Base-by-base conservation (phyloP, 345 rosid species). In the Excoecaria cochinchinensis region DNA sequence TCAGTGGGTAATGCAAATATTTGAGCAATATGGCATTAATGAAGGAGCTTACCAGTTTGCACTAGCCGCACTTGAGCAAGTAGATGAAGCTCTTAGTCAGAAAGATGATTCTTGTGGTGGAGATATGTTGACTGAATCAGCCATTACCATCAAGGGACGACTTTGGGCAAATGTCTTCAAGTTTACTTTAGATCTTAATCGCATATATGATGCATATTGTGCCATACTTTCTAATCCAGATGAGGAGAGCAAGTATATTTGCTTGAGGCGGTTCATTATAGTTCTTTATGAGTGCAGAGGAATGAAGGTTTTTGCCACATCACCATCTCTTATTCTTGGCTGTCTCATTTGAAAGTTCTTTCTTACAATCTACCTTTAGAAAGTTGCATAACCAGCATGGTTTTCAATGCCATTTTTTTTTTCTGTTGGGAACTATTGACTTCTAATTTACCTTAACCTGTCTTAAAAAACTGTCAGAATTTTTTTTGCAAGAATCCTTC, bases 41-140 rank as follows among this genome's bases (percentile, higher is more conserved):
- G 94, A 90, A 80, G 99, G 98, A 79, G 96, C 99, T 84, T 89
- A 86, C 77, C 97, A 90, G 83, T 95, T 95, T 91, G 96, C 98
- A 62, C 92, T 89, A 77, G 98, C 98, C 66, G 98, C 97, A 77
- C 92, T 95, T 78, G 99, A 95, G 89, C 97, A 93, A 87, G 98
- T 95, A 75, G 98, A 95, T 71, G 97, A 93, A 81, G 94, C 92
- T 84, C 81, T 85, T 69, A 71, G 69, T 70, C 80, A 65, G 79
- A 68, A 79, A 79, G 84, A 79, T 67, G 86, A 81, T 78, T 59
- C 76, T 51, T 16, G 36, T 58, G 78, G 60, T 74, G 78, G 76
- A 77, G 86, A 85, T 75, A 64, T 79, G 69, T 66, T 73, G 65
- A 79, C 68, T 78, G 94, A 90, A 86, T 82, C 90, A 72, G 84